Evolutionary conservation across 163 green algal genomes (phyloP).

Genomic region (Volvox carteri): DNA sequence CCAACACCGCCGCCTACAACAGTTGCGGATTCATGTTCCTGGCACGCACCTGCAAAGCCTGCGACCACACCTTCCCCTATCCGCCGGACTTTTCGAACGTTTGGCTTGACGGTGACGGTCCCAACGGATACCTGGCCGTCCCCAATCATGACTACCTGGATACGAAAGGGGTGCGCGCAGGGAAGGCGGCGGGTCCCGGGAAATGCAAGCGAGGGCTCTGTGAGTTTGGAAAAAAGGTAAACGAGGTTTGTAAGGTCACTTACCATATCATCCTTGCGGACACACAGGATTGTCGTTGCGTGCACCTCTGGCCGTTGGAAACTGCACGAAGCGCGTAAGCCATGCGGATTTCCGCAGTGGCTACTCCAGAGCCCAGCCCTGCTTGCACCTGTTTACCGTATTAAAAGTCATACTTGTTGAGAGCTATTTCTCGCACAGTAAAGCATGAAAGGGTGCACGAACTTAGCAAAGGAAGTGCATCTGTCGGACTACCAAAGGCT

Average conservation of each 20-base stretch:
- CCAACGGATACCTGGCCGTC: constrained; percentile 69
- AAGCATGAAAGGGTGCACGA: background rate
- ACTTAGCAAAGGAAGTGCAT: background rate
- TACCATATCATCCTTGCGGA: constrained; percentile 80
- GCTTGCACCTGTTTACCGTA: constrained; percentile 8
- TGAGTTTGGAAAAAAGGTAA: background rate
- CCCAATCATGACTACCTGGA: constrained; percentile 55
- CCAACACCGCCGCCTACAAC: no score
- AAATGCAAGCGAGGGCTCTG: no score
- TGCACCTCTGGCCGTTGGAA: constrained; percentile 51
- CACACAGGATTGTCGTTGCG: constrained; percentile 91
- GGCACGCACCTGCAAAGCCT: constrained; percentile 59
- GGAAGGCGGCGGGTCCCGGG: no score
- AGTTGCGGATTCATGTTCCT: no score
- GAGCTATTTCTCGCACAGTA: background rate
- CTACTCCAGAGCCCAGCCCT: constrained; percentile 12
- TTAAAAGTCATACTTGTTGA: background rate
- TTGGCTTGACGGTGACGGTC: constrained; percentile 90
- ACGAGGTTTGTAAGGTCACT: background rate
- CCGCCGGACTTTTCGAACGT: constrained; percentile 90
- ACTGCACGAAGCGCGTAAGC: constrained; percentile 1
- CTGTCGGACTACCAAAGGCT: background rate
- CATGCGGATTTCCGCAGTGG: background rate
- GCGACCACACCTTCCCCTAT: constrained; percentile 74
- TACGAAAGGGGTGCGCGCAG: no score